Conservation (phyloP, 2,329 filamentous ascomycete genomes). For the Penicillium sp. region DNA sequence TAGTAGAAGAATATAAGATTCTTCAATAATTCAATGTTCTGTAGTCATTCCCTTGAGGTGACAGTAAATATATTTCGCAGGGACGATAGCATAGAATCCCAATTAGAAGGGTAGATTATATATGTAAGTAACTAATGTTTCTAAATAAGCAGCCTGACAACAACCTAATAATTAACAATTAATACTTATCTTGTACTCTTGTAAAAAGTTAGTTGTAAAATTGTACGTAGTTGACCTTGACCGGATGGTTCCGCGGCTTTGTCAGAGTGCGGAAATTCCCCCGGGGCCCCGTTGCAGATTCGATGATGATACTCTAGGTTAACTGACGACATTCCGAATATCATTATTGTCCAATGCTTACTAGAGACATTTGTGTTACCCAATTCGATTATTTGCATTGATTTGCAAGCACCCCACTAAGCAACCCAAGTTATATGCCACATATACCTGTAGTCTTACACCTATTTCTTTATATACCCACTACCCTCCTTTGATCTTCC, state of each 20-base stretch:
- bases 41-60: not conserved
- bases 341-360: not conserved
- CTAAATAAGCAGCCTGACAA: no score
- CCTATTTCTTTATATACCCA: not conserved
- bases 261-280: slow-evolving; percentile 18
- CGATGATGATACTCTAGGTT: not conserved
- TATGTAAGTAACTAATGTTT: not conserved
- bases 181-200: not conserved
- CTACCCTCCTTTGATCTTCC: not conserved
- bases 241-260: slow-evolving; percentile 16
- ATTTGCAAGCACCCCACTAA: slow-evolving; percentile 4
- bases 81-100: not conserved
- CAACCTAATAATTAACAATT: not conserved
- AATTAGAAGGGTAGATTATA: not conserved
- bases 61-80: not conserved
- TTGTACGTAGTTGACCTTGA: not conserved
- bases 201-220: not conserved
- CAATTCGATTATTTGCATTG: not conserved
- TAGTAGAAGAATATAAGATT: no score
- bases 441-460: not conserved
- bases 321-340: not conserved
- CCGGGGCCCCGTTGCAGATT: not conserved
- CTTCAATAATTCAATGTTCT: not conserved
- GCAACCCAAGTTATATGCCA: not conserved
- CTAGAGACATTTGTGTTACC: not conserved